These are phyloP conservation scores for Proliferodiscus dingleyae DNA, from an alignment of 2,329 filamentous ascomycete species.

Conservation along the genomic window DNA sequence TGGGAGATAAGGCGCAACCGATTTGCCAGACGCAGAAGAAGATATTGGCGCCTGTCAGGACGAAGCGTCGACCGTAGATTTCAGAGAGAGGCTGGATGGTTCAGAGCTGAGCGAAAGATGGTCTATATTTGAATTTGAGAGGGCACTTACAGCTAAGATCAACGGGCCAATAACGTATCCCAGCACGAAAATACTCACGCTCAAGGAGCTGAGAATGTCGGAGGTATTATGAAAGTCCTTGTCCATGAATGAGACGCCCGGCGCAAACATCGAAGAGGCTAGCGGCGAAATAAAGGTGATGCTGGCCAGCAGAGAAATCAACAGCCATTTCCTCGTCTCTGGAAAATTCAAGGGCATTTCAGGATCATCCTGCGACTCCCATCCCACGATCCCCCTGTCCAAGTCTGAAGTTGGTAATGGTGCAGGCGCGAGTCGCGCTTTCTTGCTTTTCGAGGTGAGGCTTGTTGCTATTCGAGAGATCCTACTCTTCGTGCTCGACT, in stretches of 20 bases:
- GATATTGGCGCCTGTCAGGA: slow-evolving; percentile 53
- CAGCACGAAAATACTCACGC: slow-evolving; percentile 49
- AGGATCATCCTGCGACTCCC: slow-evolving; percentile 55
- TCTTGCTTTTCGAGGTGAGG: slow-evolving; percentile 22
- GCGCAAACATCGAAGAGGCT: slow-evolving; percentile 42
- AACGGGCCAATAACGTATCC: slow-evolving; percentile 55
- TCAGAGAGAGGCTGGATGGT: slow-evolving; percentile 47
- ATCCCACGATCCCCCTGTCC: slow-evolving; percentile 50
- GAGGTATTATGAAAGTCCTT: slow-evolving; percentile 22
- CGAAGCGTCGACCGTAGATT: slow-evolving; percentile 55
- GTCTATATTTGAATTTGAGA: not conserved
- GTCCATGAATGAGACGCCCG: slow-evolving; percentile 32
- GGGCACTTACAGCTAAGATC: slow-evolving; percentile 39
- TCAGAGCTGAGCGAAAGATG: not conserved
- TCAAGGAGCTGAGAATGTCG: slow-evolving; percentile 19
- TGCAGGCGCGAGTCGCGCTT: slow-evolving; percentile 17
- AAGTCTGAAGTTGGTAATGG: slow-evolving; percentile 45
- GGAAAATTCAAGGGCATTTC: slow-evolving; percentile 52
- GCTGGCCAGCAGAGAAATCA: slow-evolving; percentile 28
- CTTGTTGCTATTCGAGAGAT: slow-evolving; percentile 24
- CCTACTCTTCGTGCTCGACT: slow-evolving; percentile 20
- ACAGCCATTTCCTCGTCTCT: slow-evolving; percentile 26
- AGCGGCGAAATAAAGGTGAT: slow-evolving; percentile 32
- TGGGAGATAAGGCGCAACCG: slow-evolving; percentile 57
- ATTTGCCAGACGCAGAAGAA: slow-evolving; percentile 60